Conservation (phyloP, 306 rosid genomes). For the Cucumis melo region DNA sequence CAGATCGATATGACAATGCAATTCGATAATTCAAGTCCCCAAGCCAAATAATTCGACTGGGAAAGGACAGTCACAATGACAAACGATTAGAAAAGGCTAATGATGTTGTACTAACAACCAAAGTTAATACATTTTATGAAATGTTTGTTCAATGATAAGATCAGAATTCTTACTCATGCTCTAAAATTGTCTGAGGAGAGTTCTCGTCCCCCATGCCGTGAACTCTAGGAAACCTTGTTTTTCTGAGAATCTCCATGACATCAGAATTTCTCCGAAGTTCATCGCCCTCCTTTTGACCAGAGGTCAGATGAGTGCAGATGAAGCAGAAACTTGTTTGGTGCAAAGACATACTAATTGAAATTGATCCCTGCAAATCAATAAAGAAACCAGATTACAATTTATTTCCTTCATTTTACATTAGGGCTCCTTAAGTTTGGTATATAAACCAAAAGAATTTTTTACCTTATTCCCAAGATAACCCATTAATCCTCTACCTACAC, state of each 20-base stretch:
- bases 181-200: constrained; percentile 77
- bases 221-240: constrained; percentile 89
- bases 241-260: constrained; percentile 93
- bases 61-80: constrained; percentile 2
- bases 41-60: constrained; percentile 92
- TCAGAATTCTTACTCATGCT: constrained; percentile 64
- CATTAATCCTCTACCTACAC: constrained; percentile 98
- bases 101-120: neutral
- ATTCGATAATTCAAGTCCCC: constrained; percentile 96
- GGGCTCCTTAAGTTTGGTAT: constrained; percentile 1
- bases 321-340: constrained; percentile 99
- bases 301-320: constrained; percentile 92
- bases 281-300: constrained; percentile 98
- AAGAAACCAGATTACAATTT: constrained; percentile 15
- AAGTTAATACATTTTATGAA: neutral
- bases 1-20: constrained; percentile 90
- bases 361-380: constrained; percentile 80
- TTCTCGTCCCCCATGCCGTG: constrained; percentile 50
- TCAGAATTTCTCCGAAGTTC: constrained; percentile 93
- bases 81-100: neutral
- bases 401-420: neutral
- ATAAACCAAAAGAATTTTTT: constrained; percentile 8
- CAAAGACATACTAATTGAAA: constrained; percentile 95
- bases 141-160: neutral
- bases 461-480: constrained; percentile 99